A percentile compares a stretch with the other conserved stretches of the same genome.
phyloP scores from a whole-genome alignment of 805 yeast genomes.

The Candida orba region DNA sequence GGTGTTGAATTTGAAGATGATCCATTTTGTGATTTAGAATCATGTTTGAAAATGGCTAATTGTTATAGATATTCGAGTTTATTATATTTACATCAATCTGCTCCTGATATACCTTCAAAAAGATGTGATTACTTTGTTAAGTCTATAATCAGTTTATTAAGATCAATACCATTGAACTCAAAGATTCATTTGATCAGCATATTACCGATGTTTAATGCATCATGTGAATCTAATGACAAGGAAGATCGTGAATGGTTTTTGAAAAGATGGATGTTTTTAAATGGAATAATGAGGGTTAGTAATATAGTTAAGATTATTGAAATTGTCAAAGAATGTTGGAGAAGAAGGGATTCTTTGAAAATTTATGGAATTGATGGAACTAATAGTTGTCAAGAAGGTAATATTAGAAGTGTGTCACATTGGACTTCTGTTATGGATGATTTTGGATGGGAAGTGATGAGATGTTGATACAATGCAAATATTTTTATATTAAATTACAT shows the following conservation, averaged over 20 bases:
- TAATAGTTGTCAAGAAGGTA: not conserved
- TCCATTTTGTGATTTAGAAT: constrained; percentile 2
- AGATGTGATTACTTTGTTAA: not conserved
- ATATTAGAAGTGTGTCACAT: not conserved
- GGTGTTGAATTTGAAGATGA: not conserved
- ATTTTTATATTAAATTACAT: too few species aligned
- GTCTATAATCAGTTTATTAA: not conserved
- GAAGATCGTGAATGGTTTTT: not conserved
- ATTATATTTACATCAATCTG: not conserved
- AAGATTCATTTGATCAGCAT: not conserved
- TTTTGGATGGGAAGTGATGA: constrained; percentile 1
- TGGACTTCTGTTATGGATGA: constrained; percentile 2
- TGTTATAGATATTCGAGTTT: not conserved
- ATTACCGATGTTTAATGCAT: not conserved
- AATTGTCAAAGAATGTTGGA: constrained; percentile 1
- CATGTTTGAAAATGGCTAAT: not conserved
- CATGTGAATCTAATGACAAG: not conserved
- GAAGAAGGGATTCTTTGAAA: not conserved
- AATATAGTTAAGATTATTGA: not conserved
- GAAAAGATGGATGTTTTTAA: not conserved
- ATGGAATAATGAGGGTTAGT: not conserved
- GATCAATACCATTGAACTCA: not conserved
- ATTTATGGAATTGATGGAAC: not conserved
- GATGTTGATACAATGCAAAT: not conserved
- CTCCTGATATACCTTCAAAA: not conserved